These are phyloP conservation scores for Suillus brevipes DNA, from an alignment of 768 basidiomycete species.

Conservation along the genomic window DNA sequence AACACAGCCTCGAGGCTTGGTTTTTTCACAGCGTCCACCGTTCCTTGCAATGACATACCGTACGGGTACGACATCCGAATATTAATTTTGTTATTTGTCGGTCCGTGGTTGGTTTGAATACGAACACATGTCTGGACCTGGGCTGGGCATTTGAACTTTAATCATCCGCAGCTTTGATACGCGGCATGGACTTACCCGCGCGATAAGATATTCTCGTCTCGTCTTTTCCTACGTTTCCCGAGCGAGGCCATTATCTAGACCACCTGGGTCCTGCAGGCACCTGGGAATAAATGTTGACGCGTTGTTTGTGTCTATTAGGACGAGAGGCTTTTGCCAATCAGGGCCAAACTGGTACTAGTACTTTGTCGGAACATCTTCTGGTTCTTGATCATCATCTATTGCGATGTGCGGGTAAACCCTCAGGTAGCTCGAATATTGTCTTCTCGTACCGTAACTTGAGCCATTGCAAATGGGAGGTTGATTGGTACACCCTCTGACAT, in stretches of 20 bases:
- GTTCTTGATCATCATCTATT: neutral
- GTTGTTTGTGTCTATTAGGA: conserved; percentile 5
- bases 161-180: neutral
- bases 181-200: conserved; percentile 20
- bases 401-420: too few relatives aligned
- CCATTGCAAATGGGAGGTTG: neutral
- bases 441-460: neutral
- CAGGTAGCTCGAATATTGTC: neutral
- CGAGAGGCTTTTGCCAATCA: neutral
- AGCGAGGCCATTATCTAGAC: conserved; percentile 15
- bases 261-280: neutral
- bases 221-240: conserved; percentile 27
- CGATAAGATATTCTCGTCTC: conserved; percentile 5
- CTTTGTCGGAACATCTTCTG: too few relatives aligned
- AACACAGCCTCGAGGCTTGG: neutral
- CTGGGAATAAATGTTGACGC: neutral
- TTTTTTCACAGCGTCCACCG: neutral
- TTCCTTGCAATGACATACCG: conserved; percentile 71
- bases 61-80: conserved; percentile 89
- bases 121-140: conserved; percentile 33
- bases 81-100: conserved; percentile 75
- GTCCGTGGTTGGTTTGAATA: conserved; percentile 64
- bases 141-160: neutral
- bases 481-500: neutral
- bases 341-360: neutral